Percentiles rank a stretch among this genome's conserved stretches.
These are phyloP conservation scores for Blastobotrys mokoenaii DNA, from an alignment of 805 yeast species.

Conservation along the genomic window DNA sequence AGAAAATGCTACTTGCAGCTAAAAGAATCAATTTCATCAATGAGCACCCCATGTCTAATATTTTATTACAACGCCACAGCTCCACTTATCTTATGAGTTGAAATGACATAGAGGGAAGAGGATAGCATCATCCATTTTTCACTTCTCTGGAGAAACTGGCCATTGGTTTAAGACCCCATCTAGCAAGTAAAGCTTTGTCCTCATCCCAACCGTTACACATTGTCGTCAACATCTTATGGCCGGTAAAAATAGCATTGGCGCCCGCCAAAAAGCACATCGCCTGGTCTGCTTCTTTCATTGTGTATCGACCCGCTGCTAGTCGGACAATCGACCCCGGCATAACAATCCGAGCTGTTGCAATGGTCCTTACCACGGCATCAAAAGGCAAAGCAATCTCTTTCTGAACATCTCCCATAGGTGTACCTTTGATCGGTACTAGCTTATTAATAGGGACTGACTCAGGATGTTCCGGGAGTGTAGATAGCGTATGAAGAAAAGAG, in stretches of 20 bases:
- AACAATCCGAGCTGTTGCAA: constrained; percentile 65
- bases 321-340: constrained; percentile 69
- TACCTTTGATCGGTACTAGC: constrained; percentile 70
- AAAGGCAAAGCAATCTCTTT: constrained; percentile 40
- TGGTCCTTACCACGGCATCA: constrained; percentile 56
- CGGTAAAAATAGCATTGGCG: constrained; percentile 73
- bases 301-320: constrained; percentile 73
- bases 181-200: constrained; percentile 55
- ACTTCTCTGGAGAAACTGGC: neutral
- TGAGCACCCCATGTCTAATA: no score
- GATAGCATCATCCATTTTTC: no score
- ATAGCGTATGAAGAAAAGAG: constrained; percentile 55
- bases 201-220: constrained; percentile 82
- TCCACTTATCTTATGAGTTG: no score
- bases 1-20: no score
- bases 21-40: no score
- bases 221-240: constrained; percentile 73
- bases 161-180: constrained; percentile 48
- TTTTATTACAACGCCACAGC: no score
- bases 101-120: no score
- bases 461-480: constrained; percentile 66
- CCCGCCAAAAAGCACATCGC: constrained; percentile 70
- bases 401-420: constrained; percentile 49
- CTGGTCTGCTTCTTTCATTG: constrained; percentile 73
- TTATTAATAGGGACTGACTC: constrained; percentile 77